Conservation (phyloP, 2,329 filamentous ascomycete species). For the Hypoxylon sp. region DNA sequence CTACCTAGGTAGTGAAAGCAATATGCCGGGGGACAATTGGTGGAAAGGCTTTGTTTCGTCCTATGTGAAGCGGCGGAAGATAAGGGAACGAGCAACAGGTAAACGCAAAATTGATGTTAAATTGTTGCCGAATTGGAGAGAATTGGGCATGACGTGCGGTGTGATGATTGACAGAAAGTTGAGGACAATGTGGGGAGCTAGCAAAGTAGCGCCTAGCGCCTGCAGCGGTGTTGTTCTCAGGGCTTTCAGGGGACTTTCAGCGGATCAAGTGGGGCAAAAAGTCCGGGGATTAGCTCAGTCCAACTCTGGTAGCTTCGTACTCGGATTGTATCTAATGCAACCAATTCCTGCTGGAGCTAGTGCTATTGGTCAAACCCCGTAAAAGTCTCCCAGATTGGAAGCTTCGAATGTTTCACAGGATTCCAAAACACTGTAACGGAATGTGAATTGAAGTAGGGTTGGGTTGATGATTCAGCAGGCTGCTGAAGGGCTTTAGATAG, state of each 20-base stretch:
- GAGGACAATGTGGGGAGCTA: constrained; percentile 31
- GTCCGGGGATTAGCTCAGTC: constrained; percentile 30
- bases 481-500: not conserved
- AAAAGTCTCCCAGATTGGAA: constrained; percentile 32
- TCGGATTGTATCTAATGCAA: constrained; percentile 15
- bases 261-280: constrained; percentile 28
- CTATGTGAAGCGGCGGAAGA: not conserved
- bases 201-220: constrained; percentile 23
- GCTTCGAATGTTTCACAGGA: constrained; percentile 23
- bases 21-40: not conserved
- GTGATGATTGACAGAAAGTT: constrained; percentile 28
- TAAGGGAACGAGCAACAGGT: not conserved
- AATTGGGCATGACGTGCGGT: constrained; percentile 40
- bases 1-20: not conserved
- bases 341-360: constrained; percentile 1
- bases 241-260: constrained; percentile 24
- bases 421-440: constrained; percentile 12
- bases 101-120: constrained; percentile 7
- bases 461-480: constrained; percentile 17
- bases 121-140: constrained; percentile 22
- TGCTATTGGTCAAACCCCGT: constrained; percentile 37
- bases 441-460: constrained; percentile 1
- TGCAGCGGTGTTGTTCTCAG: constrained; percentile 22
- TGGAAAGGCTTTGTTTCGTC: not conserved
- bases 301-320: constrained; percentile 5